phyloP scores from a whole-genome alignment of 1,284 basidiomycete species.

The Pyrrhoderma lamaoense region DNA sequence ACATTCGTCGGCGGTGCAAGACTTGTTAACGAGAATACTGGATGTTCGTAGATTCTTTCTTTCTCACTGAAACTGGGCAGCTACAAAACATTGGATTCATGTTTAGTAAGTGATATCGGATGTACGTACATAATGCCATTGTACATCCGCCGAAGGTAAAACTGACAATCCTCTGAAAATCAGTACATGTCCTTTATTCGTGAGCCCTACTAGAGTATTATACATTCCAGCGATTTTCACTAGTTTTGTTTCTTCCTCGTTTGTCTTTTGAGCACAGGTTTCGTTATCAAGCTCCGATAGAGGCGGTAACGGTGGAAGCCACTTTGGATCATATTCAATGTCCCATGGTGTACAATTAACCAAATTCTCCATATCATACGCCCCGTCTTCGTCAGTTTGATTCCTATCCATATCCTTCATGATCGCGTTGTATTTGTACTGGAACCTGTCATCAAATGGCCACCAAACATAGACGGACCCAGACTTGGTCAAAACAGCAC shows the following conservation, averaged over 20 bases:
- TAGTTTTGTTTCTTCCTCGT: slow-evolving; percentile 39
- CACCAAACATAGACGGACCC: slow-evolving; percentile 75
- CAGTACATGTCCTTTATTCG: slow-evolving; percentile 70
- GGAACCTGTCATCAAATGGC: slow-evolving; percentile 48
- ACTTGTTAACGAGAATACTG: slow-evolving; percentile 33
- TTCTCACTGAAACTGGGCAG: slow-evolving; percentile 65
- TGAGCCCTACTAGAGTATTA: slow-evolving; percentile 63
- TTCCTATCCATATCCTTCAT: slow-evolving; percentile 44
- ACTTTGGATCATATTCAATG: slow-evolving; percentile 42
- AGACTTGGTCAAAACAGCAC: slow-evolving; percentile 56
- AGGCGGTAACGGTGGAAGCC: too few relatives aligned
- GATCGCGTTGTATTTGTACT: slow-evolving; percentile 31
- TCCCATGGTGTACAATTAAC: slow-evolving; percentile 60
- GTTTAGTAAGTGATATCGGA: too few relatives aligned
- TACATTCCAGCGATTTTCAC: slow-evolving; percentile 74
- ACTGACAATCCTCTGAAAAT: slow-evolving; percentile 41
- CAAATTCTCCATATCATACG: too few relatives aligned
- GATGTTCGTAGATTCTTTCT: slow-evolving; percentile 37
- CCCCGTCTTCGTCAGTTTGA: too few relatives aligned
- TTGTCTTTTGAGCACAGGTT: slow-evolving; percentile 43
- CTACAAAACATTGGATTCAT: too few relatives aligned
- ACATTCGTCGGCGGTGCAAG: slow-evolving; percentile 40
- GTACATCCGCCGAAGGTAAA: too few relatives aligned
- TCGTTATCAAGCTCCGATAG: slow-evolving; percentile 21
- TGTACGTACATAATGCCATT: slow-evolving; percentile 71